Evolutionary conservation across 139 green algal genomes (phyloP).

Genomic region (Chlorella sp.): DNA sequence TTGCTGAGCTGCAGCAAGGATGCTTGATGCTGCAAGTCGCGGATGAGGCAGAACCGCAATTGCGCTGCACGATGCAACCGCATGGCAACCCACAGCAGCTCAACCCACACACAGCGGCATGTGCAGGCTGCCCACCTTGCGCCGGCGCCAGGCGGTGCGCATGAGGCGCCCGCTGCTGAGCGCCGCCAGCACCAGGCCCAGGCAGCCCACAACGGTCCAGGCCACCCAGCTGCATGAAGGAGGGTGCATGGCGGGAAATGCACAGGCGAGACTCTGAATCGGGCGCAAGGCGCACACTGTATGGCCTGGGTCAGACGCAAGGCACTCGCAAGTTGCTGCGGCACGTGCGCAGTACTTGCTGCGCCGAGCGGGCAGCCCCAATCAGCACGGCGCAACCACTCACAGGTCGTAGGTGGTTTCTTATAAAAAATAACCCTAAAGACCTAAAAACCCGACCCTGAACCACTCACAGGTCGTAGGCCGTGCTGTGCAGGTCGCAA

Average conservation of each 20-base stretch:
- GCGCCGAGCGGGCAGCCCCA: not conserved
- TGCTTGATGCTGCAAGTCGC: no score
- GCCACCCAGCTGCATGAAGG: not conserved
- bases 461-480: not conserved
- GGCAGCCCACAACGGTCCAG: conserved; percentile 5
- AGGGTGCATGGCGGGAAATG: no score
- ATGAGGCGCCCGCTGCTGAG: not conserved
- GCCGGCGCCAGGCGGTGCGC: not conserved
- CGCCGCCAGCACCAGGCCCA: conserved; percentile 10
- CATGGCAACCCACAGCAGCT: no score
- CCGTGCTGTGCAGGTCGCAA: not conserved
- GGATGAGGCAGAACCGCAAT: no score
- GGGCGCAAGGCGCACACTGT: no score
- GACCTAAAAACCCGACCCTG: no score
- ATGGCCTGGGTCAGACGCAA: not conserved
- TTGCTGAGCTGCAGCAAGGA: no score
- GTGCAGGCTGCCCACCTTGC: not conserved
- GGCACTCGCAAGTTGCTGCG: no score
- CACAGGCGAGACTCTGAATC: not conserved
- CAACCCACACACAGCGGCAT: no score
- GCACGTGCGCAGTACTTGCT: not conserved
- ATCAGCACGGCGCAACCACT: no score
- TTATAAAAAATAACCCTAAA: no score
- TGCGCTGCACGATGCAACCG: no score
- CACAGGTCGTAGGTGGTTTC: conserved; percentile 17